Evolutionary conservation across 2,329 filamentous ascomycete genomes (phyloP), one percentile per base, ranked within the genome.

Genomic region (Pseudofabraea citricarpa): DNA sequence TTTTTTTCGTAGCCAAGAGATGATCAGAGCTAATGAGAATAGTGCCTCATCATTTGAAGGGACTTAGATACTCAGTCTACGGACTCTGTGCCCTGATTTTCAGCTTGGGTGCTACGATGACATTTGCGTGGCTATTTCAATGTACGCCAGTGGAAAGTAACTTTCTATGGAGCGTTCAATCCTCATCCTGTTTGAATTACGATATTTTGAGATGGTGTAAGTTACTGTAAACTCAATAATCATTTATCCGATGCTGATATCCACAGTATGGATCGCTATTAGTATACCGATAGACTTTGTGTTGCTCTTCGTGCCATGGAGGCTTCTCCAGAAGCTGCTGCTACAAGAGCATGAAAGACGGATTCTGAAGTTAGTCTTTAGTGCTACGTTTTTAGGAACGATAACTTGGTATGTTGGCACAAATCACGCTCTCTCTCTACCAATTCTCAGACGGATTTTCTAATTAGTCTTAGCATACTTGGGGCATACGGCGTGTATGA

Each of bases 171-270:
- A 46, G 21, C 18, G 37, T 58, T n/a, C 19, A 43, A 12, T 40
- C 54, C 18, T 37, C 48, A 3, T 43, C 44, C 6, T 60, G 57
- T 32, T 44, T 59, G 10, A 58, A 60, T 35, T 53, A 53, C 36
- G 57, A 60, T 42, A 55, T 55, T 9, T 52, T 56, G 24, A 49
- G 57, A n/a, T 60, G 50, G 47, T 20, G 55, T 57, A 49, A 46
- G 53, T 48, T 16, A n/a, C 27, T 6, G 18, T 27, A 10, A 16
- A 2, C 36, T n/a, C n/a, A n/a, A n/a, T n/a, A n/a, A n/a, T n/a
- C n/a, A n/a, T n/a, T n/a, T 41, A 40, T 32, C 20, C 31, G n/a
- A 33, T 32, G 31, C 47, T 43, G 13, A 43, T 10, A 19, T 33
- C 19, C 15, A 33, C 43, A 54, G 56, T 57, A 33, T 61, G 56